These are phyloP conservation scores for Trichoderma guizhouense DNA, from an alignment of 2,329 filamentous ascomycete species.

Conservation along the genomic window DNA sequence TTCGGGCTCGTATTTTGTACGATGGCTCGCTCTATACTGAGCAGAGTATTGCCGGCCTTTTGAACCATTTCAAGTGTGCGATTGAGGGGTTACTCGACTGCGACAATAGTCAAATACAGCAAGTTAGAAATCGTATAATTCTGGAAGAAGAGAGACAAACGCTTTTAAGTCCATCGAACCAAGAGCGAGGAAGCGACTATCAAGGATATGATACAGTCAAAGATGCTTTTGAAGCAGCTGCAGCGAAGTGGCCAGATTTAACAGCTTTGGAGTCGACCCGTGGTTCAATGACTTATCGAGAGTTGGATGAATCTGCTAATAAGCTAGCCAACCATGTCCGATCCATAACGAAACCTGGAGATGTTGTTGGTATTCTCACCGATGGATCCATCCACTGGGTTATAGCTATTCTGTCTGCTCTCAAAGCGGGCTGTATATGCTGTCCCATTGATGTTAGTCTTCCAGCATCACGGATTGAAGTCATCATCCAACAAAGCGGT, in stretches of 20 bases:
- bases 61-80: background rate
- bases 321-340: background rate
- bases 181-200: background rate
- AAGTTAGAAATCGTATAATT: background rate
- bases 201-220: background rate
- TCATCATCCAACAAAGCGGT: background rate
- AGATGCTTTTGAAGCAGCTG: background rate
- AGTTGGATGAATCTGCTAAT: background rate
- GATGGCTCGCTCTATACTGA: background rate
- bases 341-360: background rate
- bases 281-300: background rate
- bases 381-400: background rate
- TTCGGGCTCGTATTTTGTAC: background rate
- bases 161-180: background rate
- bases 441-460: background rate
- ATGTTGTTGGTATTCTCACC: background rate
- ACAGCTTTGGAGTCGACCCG: background rate
- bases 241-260: background rate
- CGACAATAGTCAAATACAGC: background rate
- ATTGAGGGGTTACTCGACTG: background rate
- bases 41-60: background rate
- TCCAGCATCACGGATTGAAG: background rate
- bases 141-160: background rate
- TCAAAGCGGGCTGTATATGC: conserved; percentile 1
- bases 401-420: background rate